phyloP scores from a whole-genome alignment of 257 asterid species.

The Pogostemon cablin region DNA sequence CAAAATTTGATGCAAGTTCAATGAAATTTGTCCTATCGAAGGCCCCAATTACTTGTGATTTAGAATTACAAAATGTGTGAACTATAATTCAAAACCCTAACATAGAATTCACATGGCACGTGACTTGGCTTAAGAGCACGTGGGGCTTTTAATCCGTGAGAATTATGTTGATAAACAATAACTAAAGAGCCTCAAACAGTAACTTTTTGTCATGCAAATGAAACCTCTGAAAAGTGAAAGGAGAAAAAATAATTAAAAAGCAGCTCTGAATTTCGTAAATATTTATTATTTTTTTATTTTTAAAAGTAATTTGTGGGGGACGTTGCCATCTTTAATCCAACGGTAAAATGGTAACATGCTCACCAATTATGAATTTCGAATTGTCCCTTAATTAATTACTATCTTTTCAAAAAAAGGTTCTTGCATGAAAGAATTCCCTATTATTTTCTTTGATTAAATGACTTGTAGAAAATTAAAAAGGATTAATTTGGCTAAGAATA shows the following conservation, averaged over 20 bases:
- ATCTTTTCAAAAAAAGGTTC: neutral
- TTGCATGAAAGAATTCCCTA: neutral
- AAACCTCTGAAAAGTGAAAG: constrained; percentile 26
- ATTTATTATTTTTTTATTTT: neutral
- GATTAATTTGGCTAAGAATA: too few relatives aligned
- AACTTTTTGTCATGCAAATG: constrained; percentile 15
- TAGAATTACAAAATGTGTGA: too few relatives aligned
- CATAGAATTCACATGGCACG: constrained; percentile 27
- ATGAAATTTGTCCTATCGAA: neutral
- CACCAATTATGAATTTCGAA: neutral
- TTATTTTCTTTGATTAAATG: neutral
- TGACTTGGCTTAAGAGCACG: constrained; percentile 37
- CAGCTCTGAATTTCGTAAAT: constrained; percentile 1
- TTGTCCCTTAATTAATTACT: neutral
- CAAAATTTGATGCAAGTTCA: neutral
- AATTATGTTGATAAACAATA: constrained; percentile 2
- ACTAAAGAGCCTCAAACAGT: neutral
- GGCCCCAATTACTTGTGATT: too few relatives aligned
- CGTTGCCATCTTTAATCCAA: constrained; percentile 30
- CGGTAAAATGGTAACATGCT: constrained; percentile 27
- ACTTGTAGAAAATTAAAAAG: too few relatives aligned
- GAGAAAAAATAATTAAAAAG: neutral
- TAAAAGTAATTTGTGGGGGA: constrained; percentile 6
- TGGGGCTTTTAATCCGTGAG: constrained; percentile 21
- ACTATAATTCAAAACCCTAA: too few relatives aligned